A percentile compares a stretch with the other conserved stretches of the same genome.
Conservation (phyloP, 2,329 filamentous ascomycete genomes). For the Pezizomycotina sp. region DNA sequence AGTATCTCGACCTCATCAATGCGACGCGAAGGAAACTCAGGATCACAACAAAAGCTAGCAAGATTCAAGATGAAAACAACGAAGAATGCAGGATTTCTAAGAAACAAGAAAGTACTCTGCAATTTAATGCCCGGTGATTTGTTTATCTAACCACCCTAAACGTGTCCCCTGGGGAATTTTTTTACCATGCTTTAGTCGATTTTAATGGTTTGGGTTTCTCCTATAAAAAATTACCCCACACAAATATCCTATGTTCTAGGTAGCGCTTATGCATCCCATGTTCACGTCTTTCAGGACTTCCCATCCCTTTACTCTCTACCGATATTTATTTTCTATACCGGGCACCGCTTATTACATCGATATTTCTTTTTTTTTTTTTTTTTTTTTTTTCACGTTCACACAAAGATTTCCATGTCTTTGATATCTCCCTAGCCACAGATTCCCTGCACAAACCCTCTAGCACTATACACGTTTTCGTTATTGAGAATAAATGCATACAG, state of each 20-base stretch:
- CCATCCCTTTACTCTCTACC: constrained; percentile 4
- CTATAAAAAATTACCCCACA: constrained; percentile 3
- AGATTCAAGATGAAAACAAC: too few species aligned
- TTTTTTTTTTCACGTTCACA: background rate
- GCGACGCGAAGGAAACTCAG: too few species aligned
- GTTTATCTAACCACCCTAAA: too few species aligned
- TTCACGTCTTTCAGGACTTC: constrained; percentile 11
- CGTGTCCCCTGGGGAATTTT: too few species aligned
- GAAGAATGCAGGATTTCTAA: too few species aligned
- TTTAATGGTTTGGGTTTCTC: constrained; percentile 7
- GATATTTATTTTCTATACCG: constrained; percentile 5
- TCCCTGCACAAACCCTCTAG: constrained; percentile 1
- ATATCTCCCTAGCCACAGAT: background rate
- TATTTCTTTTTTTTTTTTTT: constrained; percentile 10
- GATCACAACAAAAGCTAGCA: too few species aligned
- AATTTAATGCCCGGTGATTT: too few species aligned
- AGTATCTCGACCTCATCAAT: too few species aligned
- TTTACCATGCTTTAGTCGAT: constrained; percentile 13
- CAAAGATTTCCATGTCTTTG: background rate
- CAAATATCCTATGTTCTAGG: background rate
- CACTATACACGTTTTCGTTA: too few species aligned
- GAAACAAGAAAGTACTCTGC: too few species aligned
- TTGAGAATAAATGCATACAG: too few species aligned
- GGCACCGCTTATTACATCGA: constrained; percentile 10
- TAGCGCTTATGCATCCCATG: constrained; percentile 1